Evolutionary conservation across 108 stramenopile species (phyloP), one percentile per base, ranked within the genome.

Genomic region (Seminavis robusta): DNA sequence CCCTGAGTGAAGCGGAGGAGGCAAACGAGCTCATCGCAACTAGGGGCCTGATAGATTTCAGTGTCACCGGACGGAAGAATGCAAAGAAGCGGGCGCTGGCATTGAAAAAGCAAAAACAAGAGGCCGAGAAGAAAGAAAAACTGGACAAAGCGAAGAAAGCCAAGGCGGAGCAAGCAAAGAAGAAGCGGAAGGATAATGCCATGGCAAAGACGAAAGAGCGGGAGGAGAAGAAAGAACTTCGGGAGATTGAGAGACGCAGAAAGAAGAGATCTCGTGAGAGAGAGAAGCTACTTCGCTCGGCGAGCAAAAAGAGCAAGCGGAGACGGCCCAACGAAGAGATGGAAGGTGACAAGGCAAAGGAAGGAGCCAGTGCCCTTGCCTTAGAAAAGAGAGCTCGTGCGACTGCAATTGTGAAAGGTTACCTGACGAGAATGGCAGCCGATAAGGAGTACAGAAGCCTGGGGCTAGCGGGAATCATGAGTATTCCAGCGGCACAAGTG

Each of bases 1-100:
- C 51, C 13, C 36, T 57, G 24, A 71, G 76, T 41, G 86, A 93
- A 30, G 46, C 77, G 16, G 92, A 89, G 24, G 92, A 89, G 41
- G 65, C 64, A 28, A 87, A 86, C 41, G 88, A 86, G 41, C 55
- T 93, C 27, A 65, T 93, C 42, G 77, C 83, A 4, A 71, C 85
- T 9, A 79, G 87, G 27, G 92, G 92, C 16, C 48, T 73, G 34
- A 60, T 87, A 19, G 87, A 92, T 54, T 84, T 77, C 32, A 77
- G 80, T 29, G 47, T 52, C 16, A 73, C 69, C 36, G 91, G 84
- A 0, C 75, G 87, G 29, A 90, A 90, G 56, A 71, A 78, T 59
- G 88, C 88, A 6, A 88, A 88, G 40, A 66, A 76, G 33, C 67
- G 84, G 20, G 74, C 79, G 13, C 67, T 67, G 41, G 82, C 74